Percentiles rank a stretch among this genome's conserved stretches.
Evolutionary conservation across 2,329 filamentous ascomycete species (phyloP).

Genomic region (Atkinsonella hypoxylon): DNA sequence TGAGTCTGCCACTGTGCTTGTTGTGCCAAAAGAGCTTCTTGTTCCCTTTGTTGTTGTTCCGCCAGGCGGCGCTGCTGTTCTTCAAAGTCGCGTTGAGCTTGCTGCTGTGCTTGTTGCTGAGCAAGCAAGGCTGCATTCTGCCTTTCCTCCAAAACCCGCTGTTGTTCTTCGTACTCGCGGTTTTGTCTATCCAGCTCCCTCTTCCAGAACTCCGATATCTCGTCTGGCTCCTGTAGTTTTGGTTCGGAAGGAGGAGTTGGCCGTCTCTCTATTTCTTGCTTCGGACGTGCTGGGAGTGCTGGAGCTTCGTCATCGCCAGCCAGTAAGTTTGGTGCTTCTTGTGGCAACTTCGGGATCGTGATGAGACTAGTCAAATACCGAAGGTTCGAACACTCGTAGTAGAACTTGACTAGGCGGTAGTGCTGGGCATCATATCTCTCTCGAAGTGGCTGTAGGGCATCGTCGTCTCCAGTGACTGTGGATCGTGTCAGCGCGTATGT

Average conservation of each 20-base stretch:
- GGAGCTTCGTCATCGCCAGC: conserved; percentile 76
- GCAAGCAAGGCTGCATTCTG: conserved; percentile 70
- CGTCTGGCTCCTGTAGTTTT: conserved; percentile 71
- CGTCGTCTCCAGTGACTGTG: conserved; percentile 78
- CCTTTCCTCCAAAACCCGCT: conserved; percentile 75
- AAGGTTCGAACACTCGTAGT: conserved; percentile 97
- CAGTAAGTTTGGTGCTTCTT: conserved; percentile 83
- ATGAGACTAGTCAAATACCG: conserved; percentile 94
- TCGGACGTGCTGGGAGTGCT: conserved; percentile 69
- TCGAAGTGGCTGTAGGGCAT: conserved; percentile 78
- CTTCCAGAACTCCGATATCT: conserved; percentile 98
- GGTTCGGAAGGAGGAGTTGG: conserved; percentile 58
- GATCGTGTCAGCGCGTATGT: conserved; percentile 10
- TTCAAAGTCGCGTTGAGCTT: conserved; percentile 90
- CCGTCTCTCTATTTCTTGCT: conserved; percentile 55
- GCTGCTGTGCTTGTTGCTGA: conserved; percentile 71
- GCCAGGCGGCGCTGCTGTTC: conserved; percentile 80
- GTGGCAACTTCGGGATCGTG: conserved; percentile 87
- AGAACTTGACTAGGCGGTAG: conserved; percentile 92
- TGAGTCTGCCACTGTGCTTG: conserved; percentile 92
- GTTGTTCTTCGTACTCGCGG: conserved; percentile 89
- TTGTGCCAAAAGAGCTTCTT: conserved; percentile 78
- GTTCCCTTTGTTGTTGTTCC: conserved; percentile 82
- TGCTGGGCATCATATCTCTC: conserved; percentile 90
- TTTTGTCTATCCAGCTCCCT: conserved; percentile 84